Evolutionary conservation across 2,329 filamentous ascomycete genomes (phyloP).

Genomic region (Paecilomyces sp.): DNA sequence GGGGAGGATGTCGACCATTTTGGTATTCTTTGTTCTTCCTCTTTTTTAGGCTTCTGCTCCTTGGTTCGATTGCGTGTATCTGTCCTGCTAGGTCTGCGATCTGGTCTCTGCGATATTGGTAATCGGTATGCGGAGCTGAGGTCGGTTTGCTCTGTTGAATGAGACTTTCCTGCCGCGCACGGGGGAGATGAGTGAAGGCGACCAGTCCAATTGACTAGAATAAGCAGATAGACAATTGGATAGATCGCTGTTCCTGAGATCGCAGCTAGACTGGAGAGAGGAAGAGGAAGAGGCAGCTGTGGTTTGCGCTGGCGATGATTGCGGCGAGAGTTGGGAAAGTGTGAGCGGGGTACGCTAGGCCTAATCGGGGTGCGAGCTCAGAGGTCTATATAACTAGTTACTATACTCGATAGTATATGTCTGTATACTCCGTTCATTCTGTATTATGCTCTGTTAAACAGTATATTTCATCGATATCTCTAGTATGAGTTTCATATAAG

Average conservation of each 20-base stretch:
- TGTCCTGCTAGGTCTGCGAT: not conserved
- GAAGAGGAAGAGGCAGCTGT: not conserved
- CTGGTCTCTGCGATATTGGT: not conserved
- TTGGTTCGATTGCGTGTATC: not conserved
- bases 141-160: not conserved
- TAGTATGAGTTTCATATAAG: no score
- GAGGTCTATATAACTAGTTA: no score
- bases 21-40: slow-evolving; percentile 5
- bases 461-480: no score
- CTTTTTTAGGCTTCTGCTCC: not conserved
- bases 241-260: not conserved
- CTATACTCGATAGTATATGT: no score
- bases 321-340: not conserved
- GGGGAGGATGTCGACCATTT: slow-evolving; percentile 44
- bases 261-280: not conserved
- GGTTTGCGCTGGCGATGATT: not conserved
- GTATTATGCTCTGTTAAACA: no score
- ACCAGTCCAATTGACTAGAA: not conserved
- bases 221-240: not conserved
- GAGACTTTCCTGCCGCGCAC: not conserved
- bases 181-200: not conserved
- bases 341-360: not conserved
- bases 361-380: not conserved
- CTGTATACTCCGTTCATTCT: no score
- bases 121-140: not conserved